Evolutionary conservation across 225 moss, liverwort and hornwort genomes (phyloP).

Genomic region (Sphagnum tenellum): DNA sequence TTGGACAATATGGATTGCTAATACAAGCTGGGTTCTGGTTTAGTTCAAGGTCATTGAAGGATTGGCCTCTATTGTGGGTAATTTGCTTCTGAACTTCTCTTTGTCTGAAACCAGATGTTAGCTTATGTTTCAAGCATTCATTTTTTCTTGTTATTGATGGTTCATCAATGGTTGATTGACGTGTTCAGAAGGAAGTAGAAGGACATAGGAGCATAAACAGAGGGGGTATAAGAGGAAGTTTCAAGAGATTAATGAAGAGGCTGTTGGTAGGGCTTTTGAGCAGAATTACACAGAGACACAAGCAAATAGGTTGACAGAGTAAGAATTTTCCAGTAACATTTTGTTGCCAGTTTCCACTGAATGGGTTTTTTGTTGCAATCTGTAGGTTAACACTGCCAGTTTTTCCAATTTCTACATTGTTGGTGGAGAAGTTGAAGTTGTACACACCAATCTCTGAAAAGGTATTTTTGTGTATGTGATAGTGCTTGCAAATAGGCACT

Average conservation of each 20-base stretch:
- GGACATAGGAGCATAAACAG: no score
- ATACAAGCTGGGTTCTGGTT: constrained; percentile 88
- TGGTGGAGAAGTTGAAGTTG: constrained; percentile 65
- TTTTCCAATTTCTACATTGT: constrained; percentile 59
- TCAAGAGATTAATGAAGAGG: no score
- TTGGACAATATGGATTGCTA: constrained; percentile 74
- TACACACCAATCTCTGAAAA: constrained; percentile 30
- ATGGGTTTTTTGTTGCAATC: constrained; percentile 6
- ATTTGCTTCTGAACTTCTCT: not conserved
- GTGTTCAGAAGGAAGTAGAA: no score
- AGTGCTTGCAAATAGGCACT: no score
- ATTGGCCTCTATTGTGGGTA: constrained; percentile 97
- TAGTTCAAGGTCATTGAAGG: constrained; percentile 74
- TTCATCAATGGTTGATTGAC: no score
- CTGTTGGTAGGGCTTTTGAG: not conserved
- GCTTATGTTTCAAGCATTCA: not conserved
- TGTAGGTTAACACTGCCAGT: constrained; percentile 71
- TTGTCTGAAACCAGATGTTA: not conserved
- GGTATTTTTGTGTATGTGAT: constrained; percentile 23
- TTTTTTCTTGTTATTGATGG: not conserved
- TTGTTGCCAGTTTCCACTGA: constrained; percentile 1
- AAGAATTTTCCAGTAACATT: no score
- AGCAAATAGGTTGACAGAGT: no score
- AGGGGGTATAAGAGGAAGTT: no score
- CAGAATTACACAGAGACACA: no score